Evolutionary conservation across 2,329 filamentous ascomycete genomes (phyloP).

Genomic region (Dactylellina parvicollis): DNA sequence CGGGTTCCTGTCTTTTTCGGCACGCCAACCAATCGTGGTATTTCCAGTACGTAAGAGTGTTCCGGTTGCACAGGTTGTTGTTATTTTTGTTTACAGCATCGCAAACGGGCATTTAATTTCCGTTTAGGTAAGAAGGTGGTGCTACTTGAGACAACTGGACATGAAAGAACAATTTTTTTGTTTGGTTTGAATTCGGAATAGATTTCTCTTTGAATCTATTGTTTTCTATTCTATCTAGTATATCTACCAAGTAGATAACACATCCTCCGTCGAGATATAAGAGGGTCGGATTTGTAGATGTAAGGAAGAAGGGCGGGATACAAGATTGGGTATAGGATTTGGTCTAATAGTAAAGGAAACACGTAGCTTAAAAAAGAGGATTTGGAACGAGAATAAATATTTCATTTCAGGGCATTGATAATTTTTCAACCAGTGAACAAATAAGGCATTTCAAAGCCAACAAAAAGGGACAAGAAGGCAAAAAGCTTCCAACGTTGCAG

Average conservation of each 20-base stretch:
- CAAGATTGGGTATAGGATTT: constrained; percentile 36
- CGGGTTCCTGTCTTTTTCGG: constrained; percentile 1
- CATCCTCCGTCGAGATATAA: constrained; percentile 6
- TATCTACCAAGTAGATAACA: constrained; percentile 3
- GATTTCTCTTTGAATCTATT: background rate
- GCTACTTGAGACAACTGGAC: background rate
- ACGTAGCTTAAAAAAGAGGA: background rate
- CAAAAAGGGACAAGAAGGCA: background rate
- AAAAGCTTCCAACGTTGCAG: constrained; percentile 28
- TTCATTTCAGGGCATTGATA: constrained; percentile 25
- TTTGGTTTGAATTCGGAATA: constrained; percentile 8
- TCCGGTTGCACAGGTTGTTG: background rate
- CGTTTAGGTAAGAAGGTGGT: background rate
- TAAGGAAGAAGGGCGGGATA: constrained; percentile 1
- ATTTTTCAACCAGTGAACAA: constrained; percentile 31
- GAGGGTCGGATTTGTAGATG: background rate
- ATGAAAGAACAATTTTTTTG: background rate
- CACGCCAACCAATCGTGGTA: constrained; percentile 17
- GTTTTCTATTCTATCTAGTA: constrained; percentile 20
- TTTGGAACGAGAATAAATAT: constrained; percentile 15
- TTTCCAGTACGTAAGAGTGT: constrained; percentile 21
- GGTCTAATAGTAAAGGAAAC: constrained; percentile 21
- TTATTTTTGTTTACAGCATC: background rate
- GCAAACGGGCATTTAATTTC: background rate
- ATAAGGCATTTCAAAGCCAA: constrained; percentile 7